Evolutionary conservation across 2,329 filamentous ascomycete species (phyloP), one percentile per base, ranked within the genome.

Genomic region (Trichophyton simii): DNA sequence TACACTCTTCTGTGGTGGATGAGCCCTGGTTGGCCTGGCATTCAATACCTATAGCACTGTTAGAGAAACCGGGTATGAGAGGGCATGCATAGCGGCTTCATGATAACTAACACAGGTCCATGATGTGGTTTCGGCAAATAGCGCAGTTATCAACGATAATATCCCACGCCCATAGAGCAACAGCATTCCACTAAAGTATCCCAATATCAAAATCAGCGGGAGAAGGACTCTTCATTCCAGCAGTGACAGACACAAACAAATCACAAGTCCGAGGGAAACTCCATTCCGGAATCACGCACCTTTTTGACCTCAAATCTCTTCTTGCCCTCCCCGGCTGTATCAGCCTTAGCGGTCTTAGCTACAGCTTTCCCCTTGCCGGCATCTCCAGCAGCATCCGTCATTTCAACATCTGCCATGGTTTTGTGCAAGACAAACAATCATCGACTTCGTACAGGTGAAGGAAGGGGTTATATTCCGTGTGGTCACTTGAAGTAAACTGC

Each of bases 71-170:
- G n/a, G 13, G 22, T 46, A 6, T 25, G 36, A 22, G n/a, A 31
- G 44, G 36, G 3, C 3, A 7, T 15, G n/a, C 34, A 48, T 8
- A 18, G 46, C n/a, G 20, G 34, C 15, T 15, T 31, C 9, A 7
- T 18, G 13, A 25, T 34, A 48, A 48, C 85, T 68, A 79, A 91
- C 94, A 99, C 31, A 99, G 82, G 75, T 99, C 94, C 94, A 99
- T 99, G 76, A 99, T 99, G 75, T 99, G 94, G 75, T 99, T 99
- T 73, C 94, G 84, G 81, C 94, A 99, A 73, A 99, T 99, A 70
- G 94, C 94, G 74, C 94, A 99, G 82, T 99, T 99, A 78, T 99
- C 94, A 64, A 99, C 94, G 36, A 97, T 91, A 63, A 99, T 99
- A 73, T 99, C 94, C 94, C 94, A 99, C 0, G 94, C 94, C 94